Evolutionary conservation across 805 yeast genomes (phyloP).

Genomic region (Danielozyma ontarioensis): DNA sequence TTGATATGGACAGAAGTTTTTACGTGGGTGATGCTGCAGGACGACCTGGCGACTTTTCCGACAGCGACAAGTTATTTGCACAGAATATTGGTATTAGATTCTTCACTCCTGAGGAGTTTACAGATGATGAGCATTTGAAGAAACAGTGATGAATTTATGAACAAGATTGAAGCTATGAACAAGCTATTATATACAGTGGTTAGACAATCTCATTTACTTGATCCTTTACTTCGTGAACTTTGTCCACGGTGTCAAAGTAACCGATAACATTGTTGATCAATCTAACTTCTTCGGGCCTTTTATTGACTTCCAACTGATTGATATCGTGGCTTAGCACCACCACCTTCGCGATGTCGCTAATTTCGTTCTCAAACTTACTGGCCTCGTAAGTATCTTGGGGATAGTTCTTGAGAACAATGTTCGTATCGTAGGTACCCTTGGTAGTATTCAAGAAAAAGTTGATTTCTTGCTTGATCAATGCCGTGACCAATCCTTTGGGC

Average conservation of each 20-base stretch:
- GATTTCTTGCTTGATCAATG: conserved; percentile 40
- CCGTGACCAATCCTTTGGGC: conserved; percentile 47
- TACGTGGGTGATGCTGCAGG: conserved; percentile 99
- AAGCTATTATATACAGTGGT: not conserved
- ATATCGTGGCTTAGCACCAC: conserved; percentile 31
- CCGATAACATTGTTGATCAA: conserved; percentile 45
- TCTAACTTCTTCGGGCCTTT: conserved; percentile 15
- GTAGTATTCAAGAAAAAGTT: conserved; percentile 29
- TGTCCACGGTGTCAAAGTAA: conserved; percentile 65
- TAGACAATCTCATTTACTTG: conserved; percentile 1
- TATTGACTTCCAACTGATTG: conserved; percentile 11
- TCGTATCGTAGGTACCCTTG: conserved; percentile 36
- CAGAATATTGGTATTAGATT: conserved; percentile 47
- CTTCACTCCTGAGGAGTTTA: conserved; percentile 71
- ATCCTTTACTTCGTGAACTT: conserved; percentile 16
- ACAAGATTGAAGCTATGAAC: not conserved
- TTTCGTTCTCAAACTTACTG: conserved; percentile 66
- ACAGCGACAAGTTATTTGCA: conserved; percentile 73
- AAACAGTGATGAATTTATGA: not conserved
- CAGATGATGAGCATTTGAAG: conserved; percentile 1
- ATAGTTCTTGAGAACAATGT: conserved; percentile 50
- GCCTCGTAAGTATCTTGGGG: conserved; percentile 64
- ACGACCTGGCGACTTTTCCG: conserved; percentile 69
- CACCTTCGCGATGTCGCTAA: conserved; percentile 43
- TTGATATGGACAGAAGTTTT: conserved; percentile 45